Percentiles rank a stretch among this genome's conserved stretches.
phyloP scores from a whole-genome alignment of 768 basidiomycete species.

The Leucosporidium yakuticum region DNA sequence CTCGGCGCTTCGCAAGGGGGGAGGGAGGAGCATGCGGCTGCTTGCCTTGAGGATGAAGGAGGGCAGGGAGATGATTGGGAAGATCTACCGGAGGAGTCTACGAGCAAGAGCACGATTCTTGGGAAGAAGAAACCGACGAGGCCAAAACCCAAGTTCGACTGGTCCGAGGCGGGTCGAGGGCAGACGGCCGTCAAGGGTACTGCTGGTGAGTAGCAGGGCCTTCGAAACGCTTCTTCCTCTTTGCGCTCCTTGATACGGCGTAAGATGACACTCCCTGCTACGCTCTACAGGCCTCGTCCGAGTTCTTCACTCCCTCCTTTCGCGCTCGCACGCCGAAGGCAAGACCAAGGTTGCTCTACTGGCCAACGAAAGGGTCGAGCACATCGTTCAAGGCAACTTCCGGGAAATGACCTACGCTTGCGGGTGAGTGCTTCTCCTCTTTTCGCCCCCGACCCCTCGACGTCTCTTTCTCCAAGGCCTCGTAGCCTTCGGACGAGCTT shows the following conservation, averaged over 20 bases:
- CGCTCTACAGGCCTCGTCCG: slow-evolving; percentile 1
- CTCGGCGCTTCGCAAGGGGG: too few species aligned
- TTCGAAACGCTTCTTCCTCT: too few species aligned
- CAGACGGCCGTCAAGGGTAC: neutral
- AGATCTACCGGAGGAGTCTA: too few species aligned
- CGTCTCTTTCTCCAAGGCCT: too few species aligned
- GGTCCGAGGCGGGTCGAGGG: neutral
- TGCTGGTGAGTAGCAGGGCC: too few species aligned
- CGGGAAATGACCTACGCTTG: slow-evolving; percentile 31
- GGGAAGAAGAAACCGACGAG: neutral
- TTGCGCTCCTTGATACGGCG: neutral
- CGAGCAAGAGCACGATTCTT: neutral
- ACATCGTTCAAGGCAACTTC: slow-evolving; percentile 19
- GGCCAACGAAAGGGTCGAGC: slow-evolving; percentile 1
- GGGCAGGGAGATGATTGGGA: too few species aligned
- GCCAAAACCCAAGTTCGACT: neutral
- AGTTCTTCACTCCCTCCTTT: slow-evolving; percentile 1
- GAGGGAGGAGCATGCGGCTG: too few species aligned
- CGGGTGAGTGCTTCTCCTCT: slow-evolving; percentile 6
- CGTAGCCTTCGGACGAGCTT: too few species aligned
- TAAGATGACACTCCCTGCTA: too few species aligned
- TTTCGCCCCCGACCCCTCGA: neutral
- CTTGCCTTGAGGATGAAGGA: too few species aligned
- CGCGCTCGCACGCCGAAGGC: slow-evolving; percentile 15
- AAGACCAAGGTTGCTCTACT: slow-evolving; percentile 11